Percentiles rank a stretch among this genome's conserved stretches.
These are phyloP conservation scores for Aspergillus aculeatinus DNA, from an alignment of 2,329 filamentous ascomycete species.

Conservation along the genomic window DNA sequence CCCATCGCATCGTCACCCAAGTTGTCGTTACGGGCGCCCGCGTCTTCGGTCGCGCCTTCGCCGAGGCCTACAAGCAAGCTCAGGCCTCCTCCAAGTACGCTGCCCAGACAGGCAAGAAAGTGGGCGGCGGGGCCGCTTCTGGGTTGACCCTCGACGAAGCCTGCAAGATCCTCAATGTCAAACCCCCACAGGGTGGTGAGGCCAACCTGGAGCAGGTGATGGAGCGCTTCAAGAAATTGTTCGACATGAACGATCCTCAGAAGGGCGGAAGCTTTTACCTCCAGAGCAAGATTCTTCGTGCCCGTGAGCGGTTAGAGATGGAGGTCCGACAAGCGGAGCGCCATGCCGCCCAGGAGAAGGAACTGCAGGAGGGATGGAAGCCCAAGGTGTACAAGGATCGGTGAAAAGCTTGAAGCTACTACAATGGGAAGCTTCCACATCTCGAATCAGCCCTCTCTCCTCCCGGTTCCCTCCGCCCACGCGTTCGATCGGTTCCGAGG, in stretches of 20 bases:
- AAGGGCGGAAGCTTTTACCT: slow-evolving; percentile 98
- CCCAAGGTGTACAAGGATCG: slow-evolving; percentile 92
- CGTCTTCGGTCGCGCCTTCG: slow-evolving; percentile 88
- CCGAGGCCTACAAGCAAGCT: slow-evolving; percentile 94
- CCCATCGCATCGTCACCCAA: slow-evolving; percentile 90
- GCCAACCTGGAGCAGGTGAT: slow-evolving; percentile 76
- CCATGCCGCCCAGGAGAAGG: slow-evolving; percentile 70
- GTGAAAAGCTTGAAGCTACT: slow-evolving; percentile 39
- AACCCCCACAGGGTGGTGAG: slow-evolving; percentile 76
- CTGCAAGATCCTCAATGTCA: slow-evolving; percentile 94
- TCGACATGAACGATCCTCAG: slow-evolving; percentile 90
- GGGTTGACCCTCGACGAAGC: slow-evolving; percentile 94
- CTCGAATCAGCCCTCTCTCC: neutral
- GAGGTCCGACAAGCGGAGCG: slow-evolving; percentile 74
- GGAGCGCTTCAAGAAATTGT: slow-evolving; percentile 88
- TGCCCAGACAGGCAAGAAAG: slow-evolving; percentile 61
- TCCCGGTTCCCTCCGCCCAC: neutral
- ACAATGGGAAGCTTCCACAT: neutral
- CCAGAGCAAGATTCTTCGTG: slow-evolving; percentile 92
- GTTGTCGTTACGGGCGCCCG: slow-evolving; percentile 87
- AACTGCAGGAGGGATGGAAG: slow-evolving; percentile 83
- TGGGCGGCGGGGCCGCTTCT: slow-evolving; percentile 57
- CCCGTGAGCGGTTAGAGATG: slow-evolving; percentile 86
- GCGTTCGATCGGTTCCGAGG: neutral
- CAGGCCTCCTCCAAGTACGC: slow-evolving; percentile 81